A percentile compares a stretch with the other conserved stretches of the same genome.
Evolutionary conservation across 139 green algal genomes (phyloP).

Genomic region (Coelastrella sp.): DNA sequence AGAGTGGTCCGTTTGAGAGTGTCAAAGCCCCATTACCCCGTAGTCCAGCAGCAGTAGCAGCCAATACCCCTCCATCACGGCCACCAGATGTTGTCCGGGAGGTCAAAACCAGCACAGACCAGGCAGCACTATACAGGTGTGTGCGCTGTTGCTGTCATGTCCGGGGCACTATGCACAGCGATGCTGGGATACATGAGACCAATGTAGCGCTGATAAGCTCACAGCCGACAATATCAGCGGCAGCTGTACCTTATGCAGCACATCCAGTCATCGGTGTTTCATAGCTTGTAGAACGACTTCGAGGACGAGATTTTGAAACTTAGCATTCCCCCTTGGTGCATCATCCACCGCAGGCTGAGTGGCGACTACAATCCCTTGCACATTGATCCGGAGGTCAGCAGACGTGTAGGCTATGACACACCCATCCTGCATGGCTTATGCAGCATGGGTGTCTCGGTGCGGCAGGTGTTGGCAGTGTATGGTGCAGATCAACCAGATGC

Average conservation of each 20-base stretch:
- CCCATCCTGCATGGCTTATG: constrained; percentile 47
- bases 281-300: not conserved
- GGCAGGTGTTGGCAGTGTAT: constrained; percentile 28
- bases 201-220: too few relatives aligned
- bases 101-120: constrained; percentile 19
- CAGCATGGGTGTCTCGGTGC: constrained; percentile 39
- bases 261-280: too few relatives aligned
- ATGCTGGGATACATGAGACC: not conserved
- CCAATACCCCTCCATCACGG: constrained; percentile 14
- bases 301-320: too few relatives aligned
- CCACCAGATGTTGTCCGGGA: constrained; percentile 17
- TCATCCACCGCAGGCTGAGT: constrained; percentile 25
- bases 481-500: constrained; percentile 23
- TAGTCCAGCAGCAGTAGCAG: constrained; percentile 11
- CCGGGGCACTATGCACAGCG: not conserved
- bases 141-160: not conserved
- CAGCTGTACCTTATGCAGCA: too few relatives aligned
- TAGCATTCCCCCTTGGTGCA: not conserved
- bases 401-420: not conserved
- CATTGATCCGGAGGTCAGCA: constrained; percentile 52
- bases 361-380: constrained; percentile 60
- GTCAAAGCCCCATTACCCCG: constrained; percentile 12
- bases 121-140: constrained; percentile 53
- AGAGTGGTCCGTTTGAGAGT: constrained; percentile 18
- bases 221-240: too few relatives aligned